phyloP scores from a whole-genome alignment of 345 rosid genomes.

The Erucastrum elatum region DNA sequence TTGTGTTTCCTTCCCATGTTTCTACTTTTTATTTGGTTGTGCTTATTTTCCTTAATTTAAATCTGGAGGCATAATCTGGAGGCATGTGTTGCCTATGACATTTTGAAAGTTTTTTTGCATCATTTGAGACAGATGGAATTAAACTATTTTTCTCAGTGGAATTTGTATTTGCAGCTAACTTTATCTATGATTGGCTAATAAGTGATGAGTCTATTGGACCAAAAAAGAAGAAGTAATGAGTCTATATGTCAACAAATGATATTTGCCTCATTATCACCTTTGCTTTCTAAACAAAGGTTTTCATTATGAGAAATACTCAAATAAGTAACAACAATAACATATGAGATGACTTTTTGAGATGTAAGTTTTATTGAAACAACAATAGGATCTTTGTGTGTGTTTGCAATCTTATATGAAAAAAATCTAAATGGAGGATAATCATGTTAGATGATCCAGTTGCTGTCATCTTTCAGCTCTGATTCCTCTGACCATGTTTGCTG shows the following conservation, averaged over 20 bases:
- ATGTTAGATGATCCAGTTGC: not conserved
- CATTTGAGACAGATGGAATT: not conserved
- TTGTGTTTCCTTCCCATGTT: conserved; percentile 14
- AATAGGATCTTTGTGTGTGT: not conserved
- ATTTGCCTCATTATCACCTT: not conserved
- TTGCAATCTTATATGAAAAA: not conserved
- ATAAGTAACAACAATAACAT: not conserved
- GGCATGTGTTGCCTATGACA: conserved; percentile 19
- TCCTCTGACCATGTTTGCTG: not conserved
- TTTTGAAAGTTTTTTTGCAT: conserved; percentile 17
- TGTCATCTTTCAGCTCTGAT: not conserved
- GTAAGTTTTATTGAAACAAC: conserved; percentile 14
- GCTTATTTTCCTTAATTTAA: not conserved
- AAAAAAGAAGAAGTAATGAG: not conserved
- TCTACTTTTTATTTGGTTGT: not conserved
- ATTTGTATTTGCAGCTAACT: not conserved
- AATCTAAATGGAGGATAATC: not conserved
- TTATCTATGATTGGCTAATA: no score
- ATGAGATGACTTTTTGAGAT: not conserved
- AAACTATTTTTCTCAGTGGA: conserved; percentile 21
- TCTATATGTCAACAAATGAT: not conserved
- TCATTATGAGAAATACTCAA: not conserved
- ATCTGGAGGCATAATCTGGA: not conserved
- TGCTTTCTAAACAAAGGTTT: not conserved
- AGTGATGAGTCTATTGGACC: not conserved